Conservation (phyloP, 768 basidiomycete species). For the Termitomyces sp. region DNA sequence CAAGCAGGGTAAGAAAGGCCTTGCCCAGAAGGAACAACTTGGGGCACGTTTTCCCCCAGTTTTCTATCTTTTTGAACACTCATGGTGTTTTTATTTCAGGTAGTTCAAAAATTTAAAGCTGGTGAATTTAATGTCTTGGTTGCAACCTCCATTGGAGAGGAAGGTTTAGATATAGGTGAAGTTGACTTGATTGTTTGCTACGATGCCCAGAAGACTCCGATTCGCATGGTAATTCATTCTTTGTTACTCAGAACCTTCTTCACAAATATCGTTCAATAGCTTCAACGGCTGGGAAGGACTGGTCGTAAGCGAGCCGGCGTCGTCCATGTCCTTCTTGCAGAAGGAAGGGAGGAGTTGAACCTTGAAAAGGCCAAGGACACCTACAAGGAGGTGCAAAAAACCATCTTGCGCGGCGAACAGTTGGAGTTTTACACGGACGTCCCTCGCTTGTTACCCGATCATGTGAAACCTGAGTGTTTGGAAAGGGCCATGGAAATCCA, state of each 20-base stretch:
- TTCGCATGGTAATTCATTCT: conserved; percentile 70
- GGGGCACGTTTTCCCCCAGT: conserved; percentile 45
- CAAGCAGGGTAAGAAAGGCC: conserved; percentile 81
- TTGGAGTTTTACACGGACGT: conserved; percentile 95
- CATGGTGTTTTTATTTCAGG: conserved; percentile 37
- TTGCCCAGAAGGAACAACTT: conserved; percentile 88
- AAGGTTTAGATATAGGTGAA: conserved; percentile 97
- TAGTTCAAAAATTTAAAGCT: conserved; percentile 81
- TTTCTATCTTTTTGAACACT: not conserved
- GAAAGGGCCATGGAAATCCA: conserved; percentile 84
- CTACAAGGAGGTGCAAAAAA: conserved; percentile 85
- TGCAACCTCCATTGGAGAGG: conserved; percentile 95
- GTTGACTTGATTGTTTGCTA: conserved; percentile 96
- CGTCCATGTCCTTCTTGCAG: conserved; percentile 89
- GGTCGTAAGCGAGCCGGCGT: conserved; percentile 87
- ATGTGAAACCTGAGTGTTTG: conserved; percentile 69
- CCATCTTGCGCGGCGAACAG: conserved; percentile 79
- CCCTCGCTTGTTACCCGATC: conserved; percentile 74
- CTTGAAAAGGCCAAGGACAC: conserved; percentile 83
- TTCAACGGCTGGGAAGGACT: conserved; percentile 94
- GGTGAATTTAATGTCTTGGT: conserved; percentile 91
- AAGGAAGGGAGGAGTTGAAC: conserved; percentile 86
- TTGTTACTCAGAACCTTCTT: not conserved
- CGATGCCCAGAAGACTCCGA: conserved; percentile 93
- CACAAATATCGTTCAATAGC: conserved; percentile 36